These are phyloP conservation scores for Saitozyma podzolica DNA, from an alignment of 768 basidiomycete species.

Conservation along the genomic window DNA sequence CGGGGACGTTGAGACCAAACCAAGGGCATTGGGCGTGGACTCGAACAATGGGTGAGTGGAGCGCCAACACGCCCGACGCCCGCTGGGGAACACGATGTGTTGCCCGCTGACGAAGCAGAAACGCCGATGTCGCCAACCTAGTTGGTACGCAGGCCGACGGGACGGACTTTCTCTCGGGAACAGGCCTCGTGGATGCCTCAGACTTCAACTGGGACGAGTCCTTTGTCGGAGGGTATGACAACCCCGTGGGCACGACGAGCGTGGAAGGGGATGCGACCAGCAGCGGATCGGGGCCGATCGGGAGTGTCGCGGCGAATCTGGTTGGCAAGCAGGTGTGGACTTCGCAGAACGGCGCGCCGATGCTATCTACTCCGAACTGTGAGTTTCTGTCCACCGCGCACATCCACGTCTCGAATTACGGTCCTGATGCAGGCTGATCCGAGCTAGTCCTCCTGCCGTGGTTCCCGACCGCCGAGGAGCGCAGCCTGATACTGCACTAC, in stretches of 20 bases:
- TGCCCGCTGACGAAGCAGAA: too few species aligned
- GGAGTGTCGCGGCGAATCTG: too few species aligned
- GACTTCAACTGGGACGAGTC: conserved; percentile 27
- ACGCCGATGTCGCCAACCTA: too few species aligned
- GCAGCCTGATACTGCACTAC: conserved; percentile 51
- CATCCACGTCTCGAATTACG: not conserved
- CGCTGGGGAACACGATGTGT: too few species aligned
- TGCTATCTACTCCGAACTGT: conserved; percentile 43
- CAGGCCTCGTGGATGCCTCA: not conserved
- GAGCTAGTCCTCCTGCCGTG: conserved; percentile 47
- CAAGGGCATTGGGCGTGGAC: too few species aligned
- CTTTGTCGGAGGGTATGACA: conserved; percentile 14
- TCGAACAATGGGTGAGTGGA: too few species aligned
- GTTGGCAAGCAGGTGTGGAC: too few species aligned
- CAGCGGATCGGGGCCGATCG: too few species aligned
- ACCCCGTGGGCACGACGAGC: not conserved
- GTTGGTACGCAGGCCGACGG: too few species aligned
- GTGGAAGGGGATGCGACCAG: too few species aligned
- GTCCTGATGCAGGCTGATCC: conserved; percentile 3
- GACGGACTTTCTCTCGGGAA: not conserved
- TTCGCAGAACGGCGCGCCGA: conserved; percentile 20
- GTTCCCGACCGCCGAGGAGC: conserved; percentile 50
- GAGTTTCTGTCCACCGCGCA: conserved; percentile 8
- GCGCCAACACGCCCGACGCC: too few species aligned
- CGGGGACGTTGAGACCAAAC: not conserved